Base-by-base conservation (phyloP, 148 eudicot species). In the Vaccinium corymbosum region DNA sequence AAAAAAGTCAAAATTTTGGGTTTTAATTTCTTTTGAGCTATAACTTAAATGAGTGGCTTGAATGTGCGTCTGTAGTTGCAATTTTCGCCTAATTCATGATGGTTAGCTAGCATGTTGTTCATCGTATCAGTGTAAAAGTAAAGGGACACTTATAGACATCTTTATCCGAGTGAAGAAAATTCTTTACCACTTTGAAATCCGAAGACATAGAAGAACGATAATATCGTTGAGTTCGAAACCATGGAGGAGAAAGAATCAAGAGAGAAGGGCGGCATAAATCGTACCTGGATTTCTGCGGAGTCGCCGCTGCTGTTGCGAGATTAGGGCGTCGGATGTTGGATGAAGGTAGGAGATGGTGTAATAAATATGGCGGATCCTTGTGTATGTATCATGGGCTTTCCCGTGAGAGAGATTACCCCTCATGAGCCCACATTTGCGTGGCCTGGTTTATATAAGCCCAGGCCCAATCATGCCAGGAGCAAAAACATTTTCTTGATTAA, bases 131-230 rank as follows among this genome's bases (percentile, higher is more conserved):
- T 42, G 46, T 5, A 42, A 5, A 42, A 42, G 6, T 42, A 42
- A 42, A 42, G 46, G 46, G 46, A 42, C 94, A 68, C 90, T 83
- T 71, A 56, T 75, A 1, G 94, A 89, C 94, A 91, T 91, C 59
- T 46, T 88, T 56, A 2, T 22, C 53, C 0, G 66, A 7, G 35
- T 25, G 0, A 53, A 76, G 76, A 70, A 22, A 19, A 73, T 55
- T 20, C 15, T 10, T 50, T 1, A 77, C 59, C 12, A 77, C 15
- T 29, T 27, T 19, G 22, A 0, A 56, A 85, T 57, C 78, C 53
- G 52, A 14, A 74, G 42, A 46, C 35, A 50, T 15, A 15, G 82
- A 70, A 56, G 14, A 35, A 7, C 68, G 57, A 81, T 48, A 27
- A 48, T 22, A 64, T 13, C 5, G 10, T 46, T n/a, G 29, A 51